Evolutionary conservation across 176 grass and related monocot species (phyloP).

Genomic region (Miscanthus lutarioriparius): DNA sequence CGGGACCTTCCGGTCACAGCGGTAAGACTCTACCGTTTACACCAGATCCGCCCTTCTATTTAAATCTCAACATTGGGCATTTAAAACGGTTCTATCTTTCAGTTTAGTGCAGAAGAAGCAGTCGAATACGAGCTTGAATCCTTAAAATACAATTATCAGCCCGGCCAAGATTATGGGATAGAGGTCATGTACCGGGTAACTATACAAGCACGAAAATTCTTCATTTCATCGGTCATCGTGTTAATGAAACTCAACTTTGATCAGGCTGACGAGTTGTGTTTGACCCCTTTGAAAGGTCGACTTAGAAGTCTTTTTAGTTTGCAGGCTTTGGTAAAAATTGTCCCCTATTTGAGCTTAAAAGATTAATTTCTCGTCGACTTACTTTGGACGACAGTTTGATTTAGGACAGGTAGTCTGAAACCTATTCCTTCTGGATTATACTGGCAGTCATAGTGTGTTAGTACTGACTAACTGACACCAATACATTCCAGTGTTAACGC

Average conservation of each 20-base stretch:
- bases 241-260: conserved; percentile 4
- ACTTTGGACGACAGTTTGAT: conserved; percentile 90
- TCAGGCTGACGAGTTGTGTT: conserved; percentile 45
- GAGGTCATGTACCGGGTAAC: conserved; percentile 98
- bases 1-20: too few relatives aligned
- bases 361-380: too few relatives aligned
- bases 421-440: neutral
- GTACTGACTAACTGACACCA: neutral
- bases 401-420: conserved; percentile 70
- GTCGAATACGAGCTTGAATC: conserved; percentile 84
- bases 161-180: conserved; percentile 83
- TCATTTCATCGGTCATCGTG: conserved; percentile 13
- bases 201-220: conserved; percentile 1
- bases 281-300: conserved; percentile 97
- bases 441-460: neutral
- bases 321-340: too few relatives aligned
- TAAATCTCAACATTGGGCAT: neutral
- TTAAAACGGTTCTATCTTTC: conserved; percentile 34
- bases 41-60: too few relatives aligned
- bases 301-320: too few relatives aligned
- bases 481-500: conserved; percentile 71
- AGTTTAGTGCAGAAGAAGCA: conserved; percentile 92
- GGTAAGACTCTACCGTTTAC: too few relatives aligned
- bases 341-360: too few relatives aligned
- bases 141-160: conserved; percentile 90